phyloP scores from a whole-genome alignment of 2,329 filamentous ascomycete genomes.

The Blumeria hordei region DNA sequence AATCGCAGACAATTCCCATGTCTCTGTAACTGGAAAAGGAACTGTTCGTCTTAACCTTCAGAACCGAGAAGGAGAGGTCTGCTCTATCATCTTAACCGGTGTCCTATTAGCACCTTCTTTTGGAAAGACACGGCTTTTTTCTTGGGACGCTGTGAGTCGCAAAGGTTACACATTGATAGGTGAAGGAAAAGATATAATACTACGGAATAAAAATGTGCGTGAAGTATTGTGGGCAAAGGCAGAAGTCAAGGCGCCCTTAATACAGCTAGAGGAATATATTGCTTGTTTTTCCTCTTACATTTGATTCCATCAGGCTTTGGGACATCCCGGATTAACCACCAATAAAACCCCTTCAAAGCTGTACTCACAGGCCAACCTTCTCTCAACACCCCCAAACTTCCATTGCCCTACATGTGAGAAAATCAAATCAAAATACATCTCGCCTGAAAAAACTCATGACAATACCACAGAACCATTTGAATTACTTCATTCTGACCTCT shows the following conservation, averaged over 20 bases:
- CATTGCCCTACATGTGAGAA: background rate
- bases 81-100: no score
- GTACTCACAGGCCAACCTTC: background rate
- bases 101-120: background rate
- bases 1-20: no score
- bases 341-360: background rate
- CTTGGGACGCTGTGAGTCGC: background rate
- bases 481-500: background rate
- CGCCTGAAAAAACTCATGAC: background rate
- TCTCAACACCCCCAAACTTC: background rate
- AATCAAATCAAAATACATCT: background rate
- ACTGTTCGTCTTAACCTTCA: no score
- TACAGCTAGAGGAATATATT: background rate
- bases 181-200: background rate
- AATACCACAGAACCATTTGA: background rate
- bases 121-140: background rate
- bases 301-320: background rate
- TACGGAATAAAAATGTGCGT: background rate
- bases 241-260: background rate
- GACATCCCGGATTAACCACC: background rate
- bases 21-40: no score
- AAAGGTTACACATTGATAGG: background rate
- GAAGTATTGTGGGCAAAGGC: background rate
- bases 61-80: no score
- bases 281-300: background rate